A percentile compares a stretch with the other conserved stretches of the same genome.
Conservation (phyloP, 306 rosid genomes). For the Cicer chorassanicum region DNA sequence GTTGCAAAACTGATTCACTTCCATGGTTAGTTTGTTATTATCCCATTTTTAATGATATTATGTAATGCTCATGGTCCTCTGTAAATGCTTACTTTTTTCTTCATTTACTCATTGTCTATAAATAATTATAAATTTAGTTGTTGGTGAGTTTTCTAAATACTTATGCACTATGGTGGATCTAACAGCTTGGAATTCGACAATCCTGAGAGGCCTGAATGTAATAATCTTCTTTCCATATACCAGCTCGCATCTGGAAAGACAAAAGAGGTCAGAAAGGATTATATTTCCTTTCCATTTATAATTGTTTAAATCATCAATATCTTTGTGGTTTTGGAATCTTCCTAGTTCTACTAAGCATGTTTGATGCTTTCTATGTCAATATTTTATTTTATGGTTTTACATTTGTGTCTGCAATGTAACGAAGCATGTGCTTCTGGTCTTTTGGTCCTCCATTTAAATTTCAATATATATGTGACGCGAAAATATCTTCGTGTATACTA, state of each 20-base stretch:
- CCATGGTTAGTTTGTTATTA: constrained; percentile 64
- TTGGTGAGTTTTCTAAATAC: constrained; percentile 34
- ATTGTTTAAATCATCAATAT: constrained; percentile 14
- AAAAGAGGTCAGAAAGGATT: constrained; percentile 70
- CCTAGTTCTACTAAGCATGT: constrained; percentile 31
- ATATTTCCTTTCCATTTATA: constrained; percentile 7
- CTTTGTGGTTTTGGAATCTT: constrained; percentile 26
- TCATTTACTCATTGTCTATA: constrained; percentile 15
- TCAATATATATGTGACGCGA: too few relatives aligned
- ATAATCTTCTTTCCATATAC: constrained; percentile 90
- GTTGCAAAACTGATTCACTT: constrained; percentile 95
- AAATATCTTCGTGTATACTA: too few relatives aligned
- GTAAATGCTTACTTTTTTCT: constrained; percentile 15
- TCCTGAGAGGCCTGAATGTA: constrained; percentile 95
- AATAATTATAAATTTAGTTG: constrained; percentile 26
- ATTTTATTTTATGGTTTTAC: constrained; percentile 6
- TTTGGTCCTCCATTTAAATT: neutral
- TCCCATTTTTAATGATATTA: constrained; percentile 42
- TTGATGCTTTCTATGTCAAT: constrained; percentile 22
- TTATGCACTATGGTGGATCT: constrained; percentile 44
- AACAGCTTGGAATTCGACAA: constrained; percentile 86
- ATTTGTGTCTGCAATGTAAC: neutral
- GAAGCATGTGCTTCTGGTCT: neutral
- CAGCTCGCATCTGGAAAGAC: constrained; percentile 79
- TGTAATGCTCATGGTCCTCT: constrained; percentile 37